Evolutionary conservation across 1,139 yeast genomes (phyloP).

Genomic region (Magnusiomyces clavatus): DNA sequence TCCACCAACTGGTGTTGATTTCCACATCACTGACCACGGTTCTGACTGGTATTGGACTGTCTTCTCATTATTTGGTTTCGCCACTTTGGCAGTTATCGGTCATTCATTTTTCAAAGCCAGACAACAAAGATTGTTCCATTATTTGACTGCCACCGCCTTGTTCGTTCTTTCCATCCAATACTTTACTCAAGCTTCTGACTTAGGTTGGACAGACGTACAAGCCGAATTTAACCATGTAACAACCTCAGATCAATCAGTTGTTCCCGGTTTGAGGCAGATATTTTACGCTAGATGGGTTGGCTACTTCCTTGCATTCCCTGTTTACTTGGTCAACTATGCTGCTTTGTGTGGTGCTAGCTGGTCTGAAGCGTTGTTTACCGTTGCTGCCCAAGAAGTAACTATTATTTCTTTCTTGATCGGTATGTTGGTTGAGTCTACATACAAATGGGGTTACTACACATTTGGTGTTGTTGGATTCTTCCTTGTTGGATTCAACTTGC

Average conservation of each 20-base stretch:
- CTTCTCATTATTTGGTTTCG: constrained; percentile 42
- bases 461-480: constrained; percentile 31
- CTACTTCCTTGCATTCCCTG: constrained; percentile 59
- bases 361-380: constrained; percentile 35
- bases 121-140: constrained; percentile 38
- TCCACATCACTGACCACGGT: constrained; percentile 51
- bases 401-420: constrained; percentile 52
- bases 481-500: constrained; percentile 21
- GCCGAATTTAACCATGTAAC: constrained; percentile 51
- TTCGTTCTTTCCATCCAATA: constrained; percentile 45
- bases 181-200: constrained; percentile 58
- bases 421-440: constrained; percentile 45
- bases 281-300: constrained; percentile 61
- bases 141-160: constrained; percentile 41
- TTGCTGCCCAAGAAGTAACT: constrained; percentile 42
- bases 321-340: constrained; percentile 42
- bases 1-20: constrained; percentile 36
- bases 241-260: constrained; percentile 27
- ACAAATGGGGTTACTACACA: constrained; percentile 61
- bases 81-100: constrained; percentile 37
- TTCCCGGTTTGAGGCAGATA: constrained; percentile 48
- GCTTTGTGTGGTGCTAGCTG: constrained; percentile 38
- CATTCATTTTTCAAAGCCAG: constrained; percentile 36
- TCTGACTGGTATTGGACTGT: constrained; percentile 70
- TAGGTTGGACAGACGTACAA: constrained; percentile 52